These are phyloP conservation scores for Candolleomyces aberdarensis DNA, from an alignment of 768 basidiomycete species.

Conservation along the genomic window DNA sequence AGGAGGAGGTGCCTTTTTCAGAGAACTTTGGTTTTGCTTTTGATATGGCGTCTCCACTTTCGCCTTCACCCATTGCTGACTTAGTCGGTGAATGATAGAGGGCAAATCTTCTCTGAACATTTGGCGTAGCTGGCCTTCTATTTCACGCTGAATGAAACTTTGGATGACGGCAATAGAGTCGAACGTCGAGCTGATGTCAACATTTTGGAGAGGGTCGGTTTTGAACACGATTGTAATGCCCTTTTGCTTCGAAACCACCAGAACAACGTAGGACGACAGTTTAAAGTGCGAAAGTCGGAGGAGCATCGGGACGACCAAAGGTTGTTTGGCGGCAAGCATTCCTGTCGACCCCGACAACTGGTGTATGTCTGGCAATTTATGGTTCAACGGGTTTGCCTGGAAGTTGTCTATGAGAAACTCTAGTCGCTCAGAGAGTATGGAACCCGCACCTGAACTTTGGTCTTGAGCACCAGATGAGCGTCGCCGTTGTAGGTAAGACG, in stretches of 20 bases:
- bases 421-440: neutral
- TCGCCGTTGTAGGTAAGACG: constrained; percentile 93
- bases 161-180: constrained; percentile 98
- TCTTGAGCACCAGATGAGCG: constrained; percentile 82
- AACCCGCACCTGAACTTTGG: constrained; percentile 79
- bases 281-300: constrained; percentile 94
- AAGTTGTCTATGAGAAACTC: constrained; percentile 1
- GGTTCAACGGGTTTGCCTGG: constrained; percentile 89
- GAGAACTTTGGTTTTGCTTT: constrained; percentile 13
- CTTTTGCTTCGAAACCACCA: constrained; percentile 96
- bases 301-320: constrained; percentile 97
- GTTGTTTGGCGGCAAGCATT: constrained; percentile 92
- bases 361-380: constrained; percentile 88
- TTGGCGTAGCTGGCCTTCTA: constrained; percentile 93
- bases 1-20: constrained; percentile 49
- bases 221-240: constrained; percentile 99
- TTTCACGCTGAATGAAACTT: constrained; percentile 96
- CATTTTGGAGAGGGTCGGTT: constrained; percentile 96
- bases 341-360: constrained; percentile 79
- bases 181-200: constrained; percentile 96
- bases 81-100: constrained; percentile 92
- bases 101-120: constrained; percentile 98
- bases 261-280: constrained; percentile 92
- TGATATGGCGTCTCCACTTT: constrained; percentile 89
- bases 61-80: constrained; percentile 93